These are phyloP conservation scores for Balamuthia mandrillaris DNA, from an alignment of 208 protist genomes.

Conservation along the genomic window DNA sequence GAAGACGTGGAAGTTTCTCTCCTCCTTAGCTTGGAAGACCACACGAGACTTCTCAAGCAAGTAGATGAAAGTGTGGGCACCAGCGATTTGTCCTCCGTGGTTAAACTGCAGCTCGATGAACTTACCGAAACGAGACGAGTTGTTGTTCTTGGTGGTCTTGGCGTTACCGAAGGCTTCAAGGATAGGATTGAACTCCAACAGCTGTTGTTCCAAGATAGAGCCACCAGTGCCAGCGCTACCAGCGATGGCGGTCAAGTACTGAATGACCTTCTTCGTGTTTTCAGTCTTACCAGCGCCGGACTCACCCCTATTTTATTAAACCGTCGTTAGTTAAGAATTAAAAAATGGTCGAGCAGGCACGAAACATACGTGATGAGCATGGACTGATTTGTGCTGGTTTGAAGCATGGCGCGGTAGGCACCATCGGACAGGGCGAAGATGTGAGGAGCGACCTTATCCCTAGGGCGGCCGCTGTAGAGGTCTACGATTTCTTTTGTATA, in stretches of 20 bases:
- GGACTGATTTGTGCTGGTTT: constrained; percentile 59
- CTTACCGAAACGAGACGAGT: constrained; percentile 73
- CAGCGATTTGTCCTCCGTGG: constrained; percentile 52
- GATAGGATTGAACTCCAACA: constrained; percentile 67
- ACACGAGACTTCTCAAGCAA: constrained; percentile 57
- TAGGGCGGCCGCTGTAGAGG: constrained; percentile 51
- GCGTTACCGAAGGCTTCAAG: constrained; percentile 69
- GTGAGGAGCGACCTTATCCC: constrained; percentile 58
- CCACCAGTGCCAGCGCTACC: constrained; percentile 10
- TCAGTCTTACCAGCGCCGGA: constrained; percentile 75
- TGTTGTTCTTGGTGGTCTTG: constrained; percentile 70
- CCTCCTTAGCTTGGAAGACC: constrained; percentile 47
- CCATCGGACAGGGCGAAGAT: constrained; percentile 62
- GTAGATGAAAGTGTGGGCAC: constrained; percentile 60
- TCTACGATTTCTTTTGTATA: constrained; percentile 63
- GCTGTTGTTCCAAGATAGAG: constrained; percentile 60
- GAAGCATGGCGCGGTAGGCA: constrained; percentile 60
- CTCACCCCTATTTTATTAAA: constrained; percentile 49
- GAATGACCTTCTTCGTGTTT: constrained; percentile 75
- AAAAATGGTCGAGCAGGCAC: background rate
- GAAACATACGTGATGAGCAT: constrained; percentile 53
- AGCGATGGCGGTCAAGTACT: constrained; percentile 63
- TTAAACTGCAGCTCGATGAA: constrained; percentile 70
- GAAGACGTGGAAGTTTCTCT: constrained; percentile 69
- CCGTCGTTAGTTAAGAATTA: background rate